Evolutionary conservation across 805 yeast genomes (phyloP).

Genomic region (Clavispora phyllophila): DNA sequence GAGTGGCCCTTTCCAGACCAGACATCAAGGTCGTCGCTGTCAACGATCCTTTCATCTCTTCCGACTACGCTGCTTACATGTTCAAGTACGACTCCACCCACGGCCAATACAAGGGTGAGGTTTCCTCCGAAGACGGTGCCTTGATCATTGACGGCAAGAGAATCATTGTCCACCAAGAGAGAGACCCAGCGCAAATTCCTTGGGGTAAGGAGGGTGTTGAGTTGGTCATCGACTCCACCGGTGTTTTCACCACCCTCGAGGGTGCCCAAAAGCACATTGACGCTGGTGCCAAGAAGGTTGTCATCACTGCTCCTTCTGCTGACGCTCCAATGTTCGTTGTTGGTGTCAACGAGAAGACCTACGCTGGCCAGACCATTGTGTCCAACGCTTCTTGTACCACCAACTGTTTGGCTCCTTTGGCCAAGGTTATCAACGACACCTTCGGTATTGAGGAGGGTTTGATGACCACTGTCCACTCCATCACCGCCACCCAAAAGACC

Average conservation of each 20-base stretch:
- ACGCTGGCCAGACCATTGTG: constrained; percentile 29
- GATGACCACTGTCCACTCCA: constrained; percentile 35
- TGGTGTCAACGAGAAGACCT: constrained; percentile 30
- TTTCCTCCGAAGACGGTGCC: constrained; percentile 17
- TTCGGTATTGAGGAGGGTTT: constrained; percentile 33
- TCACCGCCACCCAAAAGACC: constrained; percentile 35
- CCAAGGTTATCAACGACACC: constrained; percentile 31
- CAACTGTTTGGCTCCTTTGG: constrained; percentile 35
- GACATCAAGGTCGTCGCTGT: constrained; percentile 30
- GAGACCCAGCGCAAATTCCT: constrained; percentile 31
- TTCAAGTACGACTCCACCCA: constrained; percentile 35
- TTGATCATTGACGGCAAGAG: constrained; percentile 25
- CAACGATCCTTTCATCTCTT: constrained; percentile 31
- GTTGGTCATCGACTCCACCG: constrained; percentile 30
- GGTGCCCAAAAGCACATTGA: constrained; percentile 34
- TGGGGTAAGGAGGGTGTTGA: constrained; percentile 32
- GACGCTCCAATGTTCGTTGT: constrained; percentile 35
- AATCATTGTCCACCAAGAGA: constrained; percentile 28
- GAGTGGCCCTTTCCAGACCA: constrained; percentile 28
- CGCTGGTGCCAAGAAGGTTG: constrained; percentile 33
- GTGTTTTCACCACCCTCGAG: constrained; percentile 30
- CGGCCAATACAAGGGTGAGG: constrained; percentile 28
- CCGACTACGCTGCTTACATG: constrained; percentile 34
- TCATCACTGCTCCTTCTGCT: constrained; percentile 31
- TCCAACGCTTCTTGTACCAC: constrained; percentile 36